These are phyloP conservation scores for Citrullus mucosospermus DNA, from an alignment of 306 rosid species.

Conservation along the genomic window DNA sequence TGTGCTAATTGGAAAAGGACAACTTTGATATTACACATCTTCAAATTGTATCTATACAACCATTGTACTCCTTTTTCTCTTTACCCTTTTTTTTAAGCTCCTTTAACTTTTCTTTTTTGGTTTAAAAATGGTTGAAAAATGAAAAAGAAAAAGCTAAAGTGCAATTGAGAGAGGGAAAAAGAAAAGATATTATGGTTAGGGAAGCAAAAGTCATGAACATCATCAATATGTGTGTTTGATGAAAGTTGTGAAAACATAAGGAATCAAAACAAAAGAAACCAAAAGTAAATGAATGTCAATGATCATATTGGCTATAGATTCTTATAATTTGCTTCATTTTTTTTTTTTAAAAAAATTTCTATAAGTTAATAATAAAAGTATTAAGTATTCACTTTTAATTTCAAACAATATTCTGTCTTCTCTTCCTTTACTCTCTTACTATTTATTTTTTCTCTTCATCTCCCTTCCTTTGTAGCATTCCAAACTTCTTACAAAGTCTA, in stretches of 20 bases:
- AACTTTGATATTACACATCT: not conserved
- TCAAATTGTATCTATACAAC: not conserved
- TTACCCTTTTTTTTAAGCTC: not conserved
- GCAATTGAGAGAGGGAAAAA: not conserved
- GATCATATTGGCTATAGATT: not conserved
- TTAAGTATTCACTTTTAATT: not conserved
- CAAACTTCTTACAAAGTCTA: too few species aligned
- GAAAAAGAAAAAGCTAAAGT: not conserved
- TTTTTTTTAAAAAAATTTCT: not conserved
- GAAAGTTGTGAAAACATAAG: not conserved
- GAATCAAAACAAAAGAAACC: not conserved
- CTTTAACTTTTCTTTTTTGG: not conserved
- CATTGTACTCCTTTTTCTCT: conserved; percentile 5
- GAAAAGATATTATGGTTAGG: not conserved
- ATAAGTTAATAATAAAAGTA: not conserved
- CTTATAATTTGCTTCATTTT: not conserved
- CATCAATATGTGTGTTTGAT: not conserved
- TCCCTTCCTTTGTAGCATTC: too few species aligned
- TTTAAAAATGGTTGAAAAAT: not conserved
- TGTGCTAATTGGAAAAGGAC: not conserved
- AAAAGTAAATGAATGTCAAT: not conserved
- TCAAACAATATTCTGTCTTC: too few species aligned
- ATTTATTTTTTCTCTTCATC: too few species aligned
- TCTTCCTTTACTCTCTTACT: too few species aligned
- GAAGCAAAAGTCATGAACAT: not conserved